Base-by-base conservation (phyloP, 169 alveolate genomes). In the Plasmodium gonderi region DNA sequence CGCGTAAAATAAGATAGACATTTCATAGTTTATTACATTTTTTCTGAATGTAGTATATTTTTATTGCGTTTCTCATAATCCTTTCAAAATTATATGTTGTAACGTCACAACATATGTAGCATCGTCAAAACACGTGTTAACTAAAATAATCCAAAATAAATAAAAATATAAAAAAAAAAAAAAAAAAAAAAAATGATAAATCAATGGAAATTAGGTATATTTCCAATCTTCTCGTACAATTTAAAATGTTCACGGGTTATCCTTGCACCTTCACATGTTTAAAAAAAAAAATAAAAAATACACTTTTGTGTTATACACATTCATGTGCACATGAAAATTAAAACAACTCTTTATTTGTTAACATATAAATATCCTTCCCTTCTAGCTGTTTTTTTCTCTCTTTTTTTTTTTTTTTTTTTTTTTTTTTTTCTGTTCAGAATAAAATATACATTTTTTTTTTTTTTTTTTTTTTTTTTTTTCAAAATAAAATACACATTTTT, bases 221-320 rank as follows among this genome's bases (percentile, higher is more conserved):
- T 83, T 45, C 72, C 72, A 60, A 23, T 60, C 77, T 36, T 54
- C 42, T 74, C 64, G 77, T 83, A 83, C 64, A 29, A 79, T 51
- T 80, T 60, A 38, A 47, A 47, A 20, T 79, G 60, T 42, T 68
- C 51, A 60, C 65, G 45, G 20, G 12, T 72, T 33, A 29, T 8
- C 26, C 17, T 72, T 76, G 42, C 92, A 83, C 82, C 40, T 83
- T 64, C 92, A 68, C 92, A 83, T 80, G 77, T 60, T 45, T 20
- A 49, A 49, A 54, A 45, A 79, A 79, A 79, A 75, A 29, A 51
- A 49, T n/a, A 45, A 51, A 79, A 79, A 8, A 79, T 31, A 68
- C 54, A 45, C 72, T 20, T 20, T 77, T 77, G 69, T 80, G n/a
- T 36, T 72, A 42, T 51, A 82, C 76, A 82, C 72, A n/a, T 45